phyloP scores from a whole-genome alignment of 768 basidiomycete species.

The Naganishia kalamii region DNA sequence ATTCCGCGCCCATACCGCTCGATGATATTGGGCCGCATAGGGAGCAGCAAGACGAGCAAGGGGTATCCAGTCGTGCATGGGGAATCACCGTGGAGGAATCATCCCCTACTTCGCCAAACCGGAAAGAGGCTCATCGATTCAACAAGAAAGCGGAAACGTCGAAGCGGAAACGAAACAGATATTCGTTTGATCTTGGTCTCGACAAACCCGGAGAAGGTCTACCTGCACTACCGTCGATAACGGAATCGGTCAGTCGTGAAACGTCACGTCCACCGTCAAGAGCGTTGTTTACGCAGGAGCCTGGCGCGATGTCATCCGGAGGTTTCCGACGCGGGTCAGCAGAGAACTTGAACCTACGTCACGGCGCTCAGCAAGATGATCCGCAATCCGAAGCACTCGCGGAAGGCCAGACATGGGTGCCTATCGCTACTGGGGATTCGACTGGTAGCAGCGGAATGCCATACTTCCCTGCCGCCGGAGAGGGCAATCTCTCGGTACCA shows the following conservation, averaged over 20 bases:
- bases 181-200: neutral
- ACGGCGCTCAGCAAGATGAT: neutral
- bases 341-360: neutral
- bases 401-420: too few species aligned
- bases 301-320: neutral
- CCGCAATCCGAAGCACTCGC: too few species aligned
- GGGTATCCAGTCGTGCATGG: neutral
- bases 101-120: neutral
- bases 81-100: neutral
- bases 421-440: too few species aligned
- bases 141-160: slow-evolving; percentile 5
- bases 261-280: neutral
- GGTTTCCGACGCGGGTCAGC: neutral
- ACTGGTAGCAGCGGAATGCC: too few species aligned
- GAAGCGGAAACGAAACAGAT: slow-evolving; percentile 4
- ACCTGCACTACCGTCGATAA: neutral
- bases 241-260: neutral
- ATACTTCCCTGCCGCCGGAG: neutral
- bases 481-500: too few species aligned
- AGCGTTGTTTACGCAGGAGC: neutral
- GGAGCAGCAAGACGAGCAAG: neutral
- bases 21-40: neutral
- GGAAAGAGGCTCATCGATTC: slow-evolving; percentile 4
- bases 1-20: too few species aligned
- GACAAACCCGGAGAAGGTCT: neutral